These are phyloP conservation scores for Coprinopsis marcescibilis DNA, from an alignment of 768 basidiomycete genomes.

Conservation along the genomic window DNA sequence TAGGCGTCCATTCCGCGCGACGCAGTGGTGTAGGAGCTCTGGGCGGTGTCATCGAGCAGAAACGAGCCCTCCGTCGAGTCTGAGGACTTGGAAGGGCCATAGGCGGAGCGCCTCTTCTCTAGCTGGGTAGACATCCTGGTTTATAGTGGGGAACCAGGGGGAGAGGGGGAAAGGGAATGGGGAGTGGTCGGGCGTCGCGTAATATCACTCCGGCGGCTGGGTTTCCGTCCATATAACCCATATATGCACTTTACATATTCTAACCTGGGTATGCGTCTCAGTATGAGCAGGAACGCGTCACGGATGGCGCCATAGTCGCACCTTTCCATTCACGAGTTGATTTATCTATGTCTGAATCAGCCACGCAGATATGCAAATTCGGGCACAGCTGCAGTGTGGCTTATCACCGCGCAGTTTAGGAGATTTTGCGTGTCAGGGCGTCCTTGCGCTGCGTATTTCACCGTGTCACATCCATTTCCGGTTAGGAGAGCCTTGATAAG, in stretches of 20 bases:
- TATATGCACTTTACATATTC: too few relatives aligned
- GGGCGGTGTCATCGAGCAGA: conserved; percentile 8
- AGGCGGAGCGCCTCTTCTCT: neutral
- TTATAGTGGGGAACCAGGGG: conserved; percentile 8
- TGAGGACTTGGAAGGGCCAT: neutral
- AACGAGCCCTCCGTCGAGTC: conserved; percentile 11
- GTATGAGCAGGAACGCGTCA: conserved; percentile 15
- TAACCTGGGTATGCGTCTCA: neutral
- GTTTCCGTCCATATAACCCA: too few relatives aligned
- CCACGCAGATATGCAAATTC: too few relatives aligned
- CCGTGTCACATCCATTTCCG: too few relatives aligned
- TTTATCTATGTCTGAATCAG: too few relatives aligned
- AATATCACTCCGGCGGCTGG: neutral
- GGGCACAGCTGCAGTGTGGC: too few relatives aligned
- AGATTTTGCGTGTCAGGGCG: too few relatives aligned
- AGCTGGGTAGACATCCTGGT: conserved; percentile 4
- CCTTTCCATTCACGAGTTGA: too few relatives aligned
- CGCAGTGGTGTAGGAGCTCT: conserved; percentile 7
- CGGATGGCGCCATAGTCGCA: conserved; percentile 19
- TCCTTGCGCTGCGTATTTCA: too few relatives aligned
- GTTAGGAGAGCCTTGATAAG: too few relatives aligned
- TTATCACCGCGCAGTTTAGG: too few relatives aligned
- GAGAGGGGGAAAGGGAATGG: conserved; percentile 1
- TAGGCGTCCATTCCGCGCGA: conserved; percentile 14
- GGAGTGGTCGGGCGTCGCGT: neutral